Evolutionary conservation across 805 yeast genomes (phyloP).

Genomic region (Barnettozyma californica): DNA sequence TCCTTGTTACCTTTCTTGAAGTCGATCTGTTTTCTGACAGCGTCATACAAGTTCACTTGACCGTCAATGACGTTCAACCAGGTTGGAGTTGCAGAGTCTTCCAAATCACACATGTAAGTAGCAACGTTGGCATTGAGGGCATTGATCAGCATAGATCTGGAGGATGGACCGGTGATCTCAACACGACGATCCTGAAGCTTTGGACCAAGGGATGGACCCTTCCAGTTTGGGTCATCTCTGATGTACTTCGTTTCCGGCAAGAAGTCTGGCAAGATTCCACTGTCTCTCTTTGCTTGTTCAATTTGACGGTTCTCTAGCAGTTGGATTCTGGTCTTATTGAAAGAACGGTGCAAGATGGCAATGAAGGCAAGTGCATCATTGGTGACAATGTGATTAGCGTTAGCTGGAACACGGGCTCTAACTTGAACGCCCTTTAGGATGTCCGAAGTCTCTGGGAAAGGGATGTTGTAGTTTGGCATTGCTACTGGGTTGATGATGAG

Average conservation of each 20-base stretch:
- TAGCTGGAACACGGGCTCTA: slow-evolving; percentile 32
- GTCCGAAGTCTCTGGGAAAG: slow-evolving; percentile 26
- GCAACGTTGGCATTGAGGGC: slow-evolving; percentile 75
- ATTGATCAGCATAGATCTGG: slow-evolving; percentile 77
- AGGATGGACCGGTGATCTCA: slow-evolving; percentile 84
- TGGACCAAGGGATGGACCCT: slow-evolving; percentile 66
- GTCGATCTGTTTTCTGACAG: slow-evolving; percentile 61
- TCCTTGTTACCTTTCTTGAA: slow-evolving; percentile 39
- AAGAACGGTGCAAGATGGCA: slow-evolving; percentile 68
- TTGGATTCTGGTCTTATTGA: slow-evolving; percentile 54
- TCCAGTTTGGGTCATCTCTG: slow-evolving; percentile 71
- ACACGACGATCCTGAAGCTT: slow-evolving; percentile 71
- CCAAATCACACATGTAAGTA: slow-evolving; percentile 84
- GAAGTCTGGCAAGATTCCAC: slow-evolving; percentile 57
- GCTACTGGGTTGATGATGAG: neutral
- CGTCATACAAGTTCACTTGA: slow-evolving; percentile 74
- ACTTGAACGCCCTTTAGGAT: slow-evolving; percentile 33
- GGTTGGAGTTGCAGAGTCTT: slow-evolving; percentile 83
- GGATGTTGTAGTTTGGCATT: slow-evolving; percentile 16
- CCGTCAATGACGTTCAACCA: slow-evolving; percentile 79
- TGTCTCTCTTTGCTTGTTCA: slow-evolving; percentile 57
- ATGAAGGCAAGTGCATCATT: slow-evolving; percentile 58
- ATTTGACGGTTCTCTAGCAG: slow-evolving; percentile 56
- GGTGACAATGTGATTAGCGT: slow-evolving; percentile 35
- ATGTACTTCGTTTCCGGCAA: slow-evolving; percentile 63